Conservation (phyloP, 768 basidiomycete genomes). For the Candolleomyces efflorescens region DNA sequence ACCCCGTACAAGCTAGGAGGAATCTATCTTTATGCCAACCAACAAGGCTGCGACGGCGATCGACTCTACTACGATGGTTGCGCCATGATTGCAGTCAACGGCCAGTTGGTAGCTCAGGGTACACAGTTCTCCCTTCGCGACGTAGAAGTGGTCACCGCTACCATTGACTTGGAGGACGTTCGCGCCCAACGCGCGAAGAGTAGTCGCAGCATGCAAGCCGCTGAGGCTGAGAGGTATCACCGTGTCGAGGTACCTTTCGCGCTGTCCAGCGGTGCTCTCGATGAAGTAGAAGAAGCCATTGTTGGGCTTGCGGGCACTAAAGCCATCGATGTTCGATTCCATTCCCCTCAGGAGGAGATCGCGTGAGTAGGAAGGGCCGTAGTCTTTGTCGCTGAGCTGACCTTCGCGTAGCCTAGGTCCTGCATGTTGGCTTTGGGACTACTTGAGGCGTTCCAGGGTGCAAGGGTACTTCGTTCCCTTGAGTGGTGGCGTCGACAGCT, state of each 20-base stretch:
- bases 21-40: constrained; percentile 96
- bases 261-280: constrained; percentile 71
- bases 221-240: constrained; percentile 66
- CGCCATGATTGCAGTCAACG: constrained; percentile 94
- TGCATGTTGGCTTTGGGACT: constrained; percentile 99
- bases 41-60: constrained; percentile 98
- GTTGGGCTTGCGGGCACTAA: constrained; percentile 33
- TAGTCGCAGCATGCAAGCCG: constrained; percentile 89
- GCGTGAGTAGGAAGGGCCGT: constrained; percentile 57
- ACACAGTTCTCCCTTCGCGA: constrained; percentile 95
- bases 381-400: neutral
- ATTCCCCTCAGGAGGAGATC: constrained; percentile 93
- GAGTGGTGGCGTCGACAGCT: constrained; percentile 96
- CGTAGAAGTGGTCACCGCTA: constrained; percentile 95
- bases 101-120: constrained; percentile 88
- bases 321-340: constrained; percentile 59
- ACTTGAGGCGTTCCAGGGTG: constrained; percentile 86
- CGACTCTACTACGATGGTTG: constrained; percentile 98
- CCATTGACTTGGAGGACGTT: constrained; percentile 95
- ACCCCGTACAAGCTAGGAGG: constrained; percentile 74
- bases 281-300: constrained; percentile 53
- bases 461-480: constrained; percentile 96
- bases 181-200: constrained; percentile 82
- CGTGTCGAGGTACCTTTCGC: constrained; percentile 81
- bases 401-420: constrained; percentile 70